Evolutionary conservation across 2,329 filamentous ascomycete species (phyloP), one percentile per base, ranked within the genome.

Genomic region (Fusarium sp.): DNA sequence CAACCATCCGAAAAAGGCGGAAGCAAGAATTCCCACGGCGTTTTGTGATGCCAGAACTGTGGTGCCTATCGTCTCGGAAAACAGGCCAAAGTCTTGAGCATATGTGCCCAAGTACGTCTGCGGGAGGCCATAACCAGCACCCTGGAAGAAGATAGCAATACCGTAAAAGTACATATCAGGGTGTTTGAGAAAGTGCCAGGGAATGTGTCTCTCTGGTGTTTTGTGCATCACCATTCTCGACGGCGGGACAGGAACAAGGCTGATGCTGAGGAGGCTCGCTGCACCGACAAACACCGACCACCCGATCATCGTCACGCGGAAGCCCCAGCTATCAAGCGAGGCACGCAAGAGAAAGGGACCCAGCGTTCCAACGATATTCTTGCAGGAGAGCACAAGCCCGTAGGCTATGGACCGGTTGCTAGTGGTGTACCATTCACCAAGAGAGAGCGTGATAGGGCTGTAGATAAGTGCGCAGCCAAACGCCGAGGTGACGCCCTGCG

Each of bases 351-450:
- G 15, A 20, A 52, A 52, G 1, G 49, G 49, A 1, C 49, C 49
- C 1, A 52, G 1, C 0, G 49, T 52, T 1, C 49, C 49, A 45
- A 52, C 49, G 3, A 52, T 52, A 11, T 52, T 52, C 23, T 52
- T 52, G 10, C 49, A 52, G 4, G 49, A 52, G 9, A 52, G 30
- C 15, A 52, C 49, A n/a, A 52, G 15, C 14, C 49, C 49, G 13
- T 52, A 52, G 1, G 49, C 49, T 5, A 52, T 39, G 1, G 49
- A 52, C 3, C 49, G n/a, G 10, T 52, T 52, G 11, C 49, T 52
- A 7, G 49, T 44, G 0, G 49, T 52, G 2, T 52, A 52, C 49
- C 49, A 52, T 44, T 52, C 49, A 5, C 49, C 49, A 5, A 52
- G 6, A 1, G 49, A 52, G 11, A 52, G 49, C 2, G 49, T 52